phyloP scores from a whole-genome alignment of 495 filamentous ascomycete genomes.

The Aspergillus hancockii region DNA sequence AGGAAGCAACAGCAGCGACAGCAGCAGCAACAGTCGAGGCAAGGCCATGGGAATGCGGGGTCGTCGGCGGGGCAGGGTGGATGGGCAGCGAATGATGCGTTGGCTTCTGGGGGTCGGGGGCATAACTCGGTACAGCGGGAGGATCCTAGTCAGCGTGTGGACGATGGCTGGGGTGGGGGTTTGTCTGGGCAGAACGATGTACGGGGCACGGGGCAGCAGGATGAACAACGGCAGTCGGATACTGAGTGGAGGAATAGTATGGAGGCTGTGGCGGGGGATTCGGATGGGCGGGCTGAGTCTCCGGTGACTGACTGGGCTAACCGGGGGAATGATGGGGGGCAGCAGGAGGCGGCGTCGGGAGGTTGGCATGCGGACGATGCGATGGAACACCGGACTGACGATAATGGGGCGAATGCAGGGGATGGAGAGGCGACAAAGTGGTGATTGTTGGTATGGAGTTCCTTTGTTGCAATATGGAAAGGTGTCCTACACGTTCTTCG shows the following conservation, averaged over 20 bases:
- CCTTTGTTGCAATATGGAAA: not conserved
- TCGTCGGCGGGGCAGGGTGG: not conserved
- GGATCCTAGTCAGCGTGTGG: not conserved
- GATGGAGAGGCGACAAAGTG: not conserved
- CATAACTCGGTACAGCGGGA: not conserved
- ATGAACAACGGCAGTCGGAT: not conserved
- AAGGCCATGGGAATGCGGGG: not conserved
- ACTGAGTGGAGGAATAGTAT: not conserved
- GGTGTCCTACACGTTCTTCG: too few species aligned
- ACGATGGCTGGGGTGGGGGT: not conserved
- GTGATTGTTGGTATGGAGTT: not conserved
- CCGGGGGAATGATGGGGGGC: not conserved
- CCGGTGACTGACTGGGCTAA: not conserved
- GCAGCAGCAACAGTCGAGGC: not conserved
- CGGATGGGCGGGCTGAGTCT: not conserved
- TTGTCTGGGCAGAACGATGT: not conserved
- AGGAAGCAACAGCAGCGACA: not conserved
- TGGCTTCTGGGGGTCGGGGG: not conserved
- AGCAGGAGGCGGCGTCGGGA: not conserved
- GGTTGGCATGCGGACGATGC: not conserved
- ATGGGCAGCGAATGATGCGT: not conserved
- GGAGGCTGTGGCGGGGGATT: not conserved
- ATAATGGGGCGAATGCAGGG: not conserved
- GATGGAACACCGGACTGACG: not conserved
- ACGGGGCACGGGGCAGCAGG: not conserved